Evolutionary conservation across 805 yeast genomes (phyloP).

Genomic region (Jamesozyma gamospora): DNA sequence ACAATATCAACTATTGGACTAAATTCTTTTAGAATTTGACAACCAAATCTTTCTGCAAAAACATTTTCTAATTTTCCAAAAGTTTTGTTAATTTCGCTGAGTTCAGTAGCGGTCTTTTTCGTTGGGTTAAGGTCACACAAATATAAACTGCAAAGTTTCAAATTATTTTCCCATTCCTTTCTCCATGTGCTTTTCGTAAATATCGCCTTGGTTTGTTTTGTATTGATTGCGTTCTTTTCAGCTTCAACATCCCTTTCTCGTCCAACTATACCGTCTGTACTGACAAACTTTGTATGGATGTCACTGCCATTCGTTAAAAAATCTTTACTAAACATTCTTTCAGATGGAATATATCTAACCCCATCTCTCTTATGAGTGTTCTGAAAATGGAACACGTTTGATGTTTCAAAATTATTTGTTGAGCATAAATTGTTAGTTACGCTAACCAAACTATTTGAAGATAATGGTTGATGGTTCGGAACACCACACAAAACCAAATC

Average conservation of each 20-base stretch:
- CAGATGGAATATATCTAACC: conserved; percentile 8
- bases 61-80: conserved; percentile 4
- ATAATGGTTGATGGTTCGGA: conserved; percentile 14
- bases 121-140: neutral
- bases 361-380: conserved; percentile 18
- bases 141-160: neutral
- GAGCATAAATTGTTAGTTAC: conserved; percentile 26
- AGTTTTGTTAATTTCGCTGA: neutral
- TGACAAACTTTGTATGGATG: neutral
- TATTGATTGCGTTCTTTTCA: no score
- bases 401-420: conserved; percentile 17
- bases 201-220: neutral
- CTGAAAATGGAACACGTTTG: conserved; percentile 18
- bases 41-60: conserved; percentile 5
- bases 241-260: no score
- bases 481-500: conserved; percentile 17
- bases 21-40: conserved; percentile 4
- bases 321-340: neutral
- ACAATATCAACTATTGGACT: conserved; percentile 4
- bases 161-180: conserved; percentile 2
- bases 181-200: conserved; percentile 2
- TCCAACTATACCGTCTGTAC: no score
- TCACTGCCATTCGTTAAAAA: neutral
- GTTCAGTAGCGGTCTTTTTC: neutral
- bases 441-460: conserved; percentile 11